Percentiles rank a stretch among this genome's conserved stretches.
These are phyloP conservation scores for Clitopilus passeckerianus DNA, from an alignment of 768 basidiomycete genomes.

Conservation along the genomic window DNA sequence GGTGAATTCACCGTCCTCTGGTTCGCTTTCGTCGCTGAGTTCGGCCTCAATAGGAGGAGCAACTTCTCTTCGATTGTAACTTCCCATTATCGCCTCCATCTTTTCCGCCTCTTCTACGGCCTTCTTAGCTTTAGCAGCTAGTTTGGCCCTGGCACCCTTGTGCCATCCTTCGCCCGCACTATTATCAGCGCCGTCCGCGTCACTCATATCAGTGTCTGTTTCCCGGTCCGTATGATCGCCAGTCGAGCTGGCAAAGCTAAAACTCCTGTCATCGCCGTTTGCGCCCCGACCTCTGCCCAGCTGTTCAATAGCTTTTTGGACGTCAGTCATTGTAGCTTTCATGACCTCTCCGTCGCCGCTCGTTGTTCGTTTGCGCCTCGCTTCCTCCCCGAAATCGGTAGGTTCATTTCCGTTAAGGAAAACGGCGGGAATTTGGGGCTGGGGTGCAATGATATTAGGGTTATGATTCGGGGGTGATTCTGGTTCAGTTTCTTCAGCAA, in stretches of 20 bases:
- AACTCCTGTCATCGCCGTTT: slow-evolving; percentile 49
- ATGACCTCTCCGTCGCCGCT: slow-evolving; percentile 56
- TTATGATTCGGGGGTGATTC: slow-evolving; percentile 20
- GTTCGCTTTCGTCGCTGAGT: slow-evolving; percentile 78
- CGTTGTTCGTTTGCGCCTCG: slow-evolving; percentile 13
- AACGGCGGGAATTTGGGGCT: slow-evolving; percentile 30
- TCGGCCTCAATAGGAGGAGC: slow-evolving; percentile 72
- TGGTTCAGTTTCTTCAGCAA: slow-evolving; percentile 43
- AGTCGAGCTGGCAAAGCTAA: slow-evolving; percentile 70
- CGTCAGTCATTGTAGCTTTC: slow-evolving; percentile 86
- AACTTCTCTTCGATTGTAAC: slow-evolving; percentile 7
- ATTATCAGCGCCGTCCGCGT: slow-evolving; percentile 35
- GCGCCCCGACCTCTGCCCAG: slow-evolving; percentile 46
- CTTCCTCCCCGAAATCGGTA: slow-evolving; percentile 15
- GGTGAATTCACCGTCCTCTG: slow-evolving; percentile 44
- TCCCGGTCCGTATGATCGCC: slow-evolving; percentile 56
- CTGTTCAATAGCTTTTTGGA: slow-evolving; percentile 87
- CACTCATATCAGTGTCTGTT: slow-evolving; percentile 50
- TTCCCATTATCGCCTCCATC: slow-evolving; percentile 34
- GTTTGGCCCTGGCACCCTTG: slow-evolving; percentile 54
- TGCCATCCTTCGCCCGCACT: slow-evolving; percentile 52
- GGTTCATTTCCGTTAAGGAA: slow-evolving; percentile 17
- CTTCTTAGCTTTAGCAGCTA: slow-evolving; percentile 65
- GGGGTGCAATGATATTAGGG: slow-evolving; percentile 24
- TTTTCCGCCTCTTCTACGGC: slow-evolving; percentile 56